phyloP scores from a whole-genome alignment of 1,284 basidiomycete species.

The Somion occarium region DNA sequence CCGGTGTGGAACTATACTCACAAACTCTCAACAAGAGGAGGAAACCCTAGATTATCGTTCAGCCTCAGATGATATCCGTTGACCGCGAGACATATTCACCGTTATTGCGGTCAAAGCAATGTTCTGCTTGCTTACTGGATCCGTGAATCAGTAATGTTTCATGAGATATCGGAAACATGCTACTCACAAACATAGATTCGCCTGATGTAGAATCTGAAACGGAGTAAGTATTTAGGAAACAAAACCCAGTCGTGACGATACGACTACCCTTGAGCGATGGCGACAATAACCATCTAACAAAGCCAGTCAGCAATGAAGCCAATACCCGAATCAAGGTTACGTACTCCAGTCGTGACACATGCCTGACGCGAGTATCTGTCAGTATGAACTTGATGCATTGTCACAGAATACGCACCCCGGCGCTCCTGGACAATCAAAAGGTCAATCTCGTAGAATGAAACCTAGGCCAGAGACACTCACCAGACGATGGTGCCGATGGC shows the following conservation, averaged over 20 bases:
- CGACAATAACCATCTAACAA: slow-evolving; percentile 1
- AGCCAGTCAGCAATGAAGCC: not conserved
- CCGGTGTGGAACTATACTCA: not conserved
- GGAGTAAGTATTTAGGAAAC: not conserved
- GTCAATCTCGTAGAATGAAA: too few species aligned
- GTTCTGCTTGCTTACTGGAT: slow-evolving; percentile 2
- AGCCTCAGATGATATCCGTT: not conserved
- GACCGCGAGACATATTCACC: not conserved
- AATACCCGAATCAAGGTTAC: not conserved
- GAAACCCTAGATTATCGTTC: not conserved
- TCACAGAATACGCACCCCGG: not conserved
- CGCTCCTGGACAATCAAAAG: not conserved
- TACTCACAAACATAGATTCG: slow-evolving; percentile 5
- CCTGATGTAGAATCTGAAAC: slow-evolving; percentile 2
- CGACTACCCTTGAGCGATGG: not conserved
- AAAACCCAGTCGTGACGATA: not conserved
- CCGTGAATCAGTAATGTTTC: not conserved
- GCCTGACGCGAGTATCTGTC: not conserved
- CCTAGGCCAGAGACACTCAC: not conserved
- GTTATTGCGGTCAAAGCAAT: not conserved
- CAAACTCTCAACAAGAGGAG: not conserved
- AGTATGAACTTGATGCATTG: not conserved
- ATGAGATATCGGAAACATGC: not conserved
- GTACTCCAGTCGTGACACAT: not conserved
- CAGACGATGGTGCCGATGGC: not conserved